Percentiles rank a stretch among this genome's conserved stretches.
These are phyloP conservation scores for Sicyos baderoa DNA, from an alignment of 306 rosid genomes.

Conservation along the genomic window DNA sequence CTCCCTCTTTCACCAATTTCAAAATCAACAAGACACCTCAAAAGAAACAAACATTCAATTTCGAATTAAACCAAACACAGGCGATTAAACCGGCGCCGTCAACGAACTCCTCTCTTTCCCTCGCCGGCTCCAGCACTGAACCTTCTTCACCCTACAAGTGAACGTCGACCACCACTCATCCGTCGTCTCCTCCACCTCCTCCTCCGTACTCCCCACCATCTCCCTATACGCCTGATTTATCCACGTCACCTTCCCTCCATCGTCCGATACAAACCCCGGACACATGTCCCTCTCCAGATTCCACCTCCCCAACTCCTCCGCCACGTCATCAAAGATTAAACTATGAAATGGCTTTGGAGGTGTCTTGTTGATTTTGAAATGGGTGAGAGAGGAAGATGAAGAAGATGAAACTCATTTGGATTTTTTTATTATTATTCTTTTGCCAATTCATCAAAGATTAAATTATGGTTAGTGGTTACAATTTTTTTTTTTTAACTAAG, in stretches of 20 bases:
- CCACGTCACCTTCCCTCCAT: conserved; percentile 72
- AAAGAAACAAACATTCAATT: no score
- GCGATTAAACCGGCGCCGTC: conserved; percentile 55
- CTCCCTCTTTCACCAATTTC: no score
- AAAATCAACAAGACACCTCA: no score
- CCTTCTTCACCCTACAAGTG: conserved; percentile 65
- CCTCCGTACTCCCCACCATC: conserved; percentile 32
- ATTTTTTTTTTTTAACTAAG: no score
- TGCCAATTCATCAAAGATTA: no score
- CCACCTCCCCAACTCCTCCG: conserved; percentile 33
- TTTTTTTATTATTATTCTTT: no score
- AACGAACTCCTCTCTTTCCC: conserved; percentile 37
- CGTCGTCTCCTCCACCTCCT: conserved; percentile 23
- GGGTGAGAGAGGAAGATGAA: no score
- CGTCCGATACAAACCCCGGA: conserved; percentile 81
- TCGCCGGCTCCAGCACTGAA: conserved; percentile 38
- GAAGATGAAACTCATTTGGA: no score
- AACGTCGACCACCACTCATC: conserved; percentile 36
- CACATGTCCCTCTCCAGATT: conserved; percentile 66
- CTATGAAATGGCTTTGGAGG: no score
- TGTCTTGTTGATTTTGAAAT: no score
- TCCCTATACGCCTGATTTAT: conserved; percentile 47
- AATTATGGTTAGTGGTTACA: no score
- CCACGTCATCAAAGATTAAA: conserved; percentile 47
- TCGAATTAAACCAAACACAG: no score